Conservation (phyloP, 1,139 yeast species). For the Candida frijolesensis region DNA sequence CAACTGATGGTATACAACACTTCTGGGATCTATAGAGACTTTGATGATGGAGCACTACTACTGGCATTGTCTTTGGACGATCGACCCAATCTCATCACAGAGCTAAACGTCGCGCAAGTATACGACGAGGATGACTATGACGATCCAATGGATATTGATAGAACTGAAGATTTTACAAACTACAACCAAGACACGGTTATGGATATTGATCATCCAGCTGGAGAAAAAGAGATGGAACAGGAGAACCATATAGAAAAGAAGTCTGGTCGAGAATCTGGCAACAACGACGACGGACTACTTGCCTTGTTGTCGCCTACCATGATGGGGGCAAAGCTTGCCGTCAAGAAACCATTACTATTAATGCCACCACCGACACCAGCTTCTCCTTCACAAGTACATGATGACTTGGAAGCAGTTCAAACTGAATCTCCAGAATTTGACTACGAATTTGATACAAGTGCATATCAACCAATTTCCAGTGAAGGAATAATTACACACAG, state of each 20-base stretch:
- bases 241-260: not conserved
- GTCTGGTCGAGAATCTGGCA: not conserved
- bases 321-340: conserved; percentile 43
- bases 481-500: conserved; percentile 8
- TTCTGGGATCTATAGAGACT: conserved; percentile 16
- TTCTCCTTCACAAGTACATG: too few relatives aligned
- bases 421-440: conserved; percentile 17
- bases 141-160: conserved; percentile 23
- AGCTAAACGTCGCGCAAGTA: not conserved
- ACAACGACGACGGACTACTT: conserved; percentile 12
- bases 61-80: conserved; percentile 32
- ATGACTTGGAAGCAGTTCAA: not conserved
- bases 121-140: conserved; percentile 9
- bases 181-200: not conserved
- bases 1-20: conserved; percentile 4
- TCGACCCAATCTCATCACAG: conserved; percentile 1
- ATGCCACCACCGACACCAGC: conserved; percentile 25
- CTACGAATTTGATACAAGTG: conserved; percentile 26
- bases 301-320: conserved; percentile 36
- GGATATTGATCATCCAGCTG: not conserved
- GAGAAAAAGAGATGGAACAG: too few relatives aligned
- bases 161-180: conserved; percentile 3
- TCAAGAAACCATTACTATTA: conserved; percentile 27
- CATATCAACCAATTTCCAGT: conserved; percentile 10
- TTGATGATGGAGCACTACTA: conserved; percentile 27